phyloP scores from a whole-genome alignment of 2,329 filamentous ascomycete species.

The Rhinocladiella mackenziei region DNA sequence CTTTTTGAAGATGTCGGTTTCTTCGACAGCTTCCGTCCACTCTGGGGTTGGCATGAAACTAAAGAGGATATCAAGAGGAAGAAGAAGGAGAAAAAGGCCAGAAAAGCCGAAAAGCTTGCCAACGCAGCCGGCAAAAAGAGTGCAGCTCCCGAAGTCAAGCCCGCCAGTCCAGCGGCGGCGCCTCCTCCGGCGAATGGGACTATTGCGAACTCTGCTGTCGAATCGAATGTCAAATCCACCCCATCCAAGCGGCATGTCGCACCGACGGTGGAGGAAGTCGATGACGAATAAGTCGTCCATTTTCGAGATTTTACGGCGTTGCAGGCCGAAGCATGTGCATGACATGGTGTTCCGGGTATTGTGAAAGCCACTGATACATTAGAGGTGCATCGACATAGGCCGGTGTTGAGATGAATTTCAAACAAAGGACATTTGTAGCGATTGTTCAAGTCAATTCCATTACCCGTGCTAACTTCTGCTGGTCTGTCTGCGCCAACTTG shows the following conservation, averaged over 20 bases:
- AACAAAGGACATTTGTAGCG: neutral
- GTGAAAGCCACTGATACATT: neutral
- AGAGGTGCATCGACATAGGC: constrained; percentile 6
- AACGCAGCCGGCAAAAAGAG: constrained; percentile 7
- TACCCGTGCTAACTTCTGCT: constrained; percentile 36
- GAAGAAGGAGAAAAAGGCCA: constrained; percentile 35
- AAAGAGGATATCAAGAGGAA: constrained; percentile 58
- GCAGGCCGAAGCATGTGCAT: constrained; percentile 2
- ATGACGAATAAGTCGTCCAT: constrained; percentile 25
- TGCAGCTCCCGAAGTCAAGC: constrained; percentile 20
- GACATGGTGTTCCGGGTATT: constrained; percentile 6
- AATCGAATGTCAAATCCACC: constrained; percentile 33
- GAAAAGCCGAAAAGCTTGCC: constrained; percentile 27
- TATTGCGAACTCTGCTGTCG: constrained; percentile 32
- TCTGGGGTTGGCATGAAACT: constrained; percentile 93
- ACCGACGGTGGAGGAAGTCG: constrained; percentile 29
- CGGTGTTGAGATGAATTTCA: neutral
- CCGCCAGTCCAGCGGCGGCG: constrained; percentile 24
- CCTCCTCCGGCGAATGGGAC: constrained; percentile 17
- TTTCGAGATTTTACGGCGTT: neutral
- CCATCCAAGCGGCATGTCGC: constrained; percentile 27
- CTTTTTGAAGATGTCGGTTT: constrained; percentile 98
- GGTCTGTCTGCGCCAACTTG: constrained; percentile 9
- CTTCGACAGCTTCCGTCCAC: constrained; percentile 90
- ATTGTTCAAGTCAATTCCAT: constrained; percentile 37